Conservation (phyloP, 1,284 basidiomycete species). For the Termitomyces sp. region DNA sequence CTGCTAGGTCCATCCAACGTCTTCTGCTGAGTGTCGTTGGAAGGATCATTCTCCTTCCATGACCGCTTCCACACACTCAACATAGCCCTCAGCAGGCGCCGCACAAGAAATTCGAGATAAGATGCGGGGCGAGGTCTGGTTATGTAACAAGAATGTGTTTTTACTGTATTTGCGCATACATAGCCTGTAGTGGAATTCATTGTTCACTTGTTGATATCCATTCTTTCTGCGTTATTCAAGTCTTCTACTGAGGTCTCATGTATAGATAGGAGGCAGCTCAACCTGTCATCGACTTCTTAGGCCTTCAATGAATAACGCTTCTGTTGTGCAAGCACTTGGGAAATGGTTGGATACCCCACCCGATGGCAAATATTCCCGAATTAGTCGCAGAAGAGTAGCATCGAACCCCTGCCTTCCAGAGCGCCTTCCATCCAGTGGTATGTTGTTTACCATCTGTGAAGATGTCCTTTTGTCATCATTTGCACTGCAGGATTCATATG, state of each 20-base stretch:
- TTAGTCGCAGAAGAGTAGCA: slow-evolving; percentile 32
- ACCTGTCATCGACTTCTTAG: slow-evolving; percentile 5
- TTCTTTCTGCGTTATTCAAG: neutral
- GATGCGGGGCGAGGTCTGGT: neutral
- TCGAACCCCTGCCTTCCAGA: slow-evolving; percentile 59
- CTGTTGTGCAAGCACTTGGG: slow-evolving; percentile 39
- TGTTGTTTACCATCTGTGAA: slow-evolving; percentile 21
- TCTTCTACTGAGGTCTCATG: slow-evolving; percentile 9
- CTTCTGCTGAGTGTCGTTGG: slow-evolving; percentile 22
- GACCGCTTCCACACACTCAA: slow-evolving; percentile 51
- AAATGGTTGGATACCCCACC: slow-evolving; percentile 27
- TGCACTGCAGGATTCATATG: slow-evolving; percentile 53
- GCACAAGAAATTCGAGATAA: neutral
- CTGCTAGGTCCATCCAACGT: slow-evolving; percentile 29
- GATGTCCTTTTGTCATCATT: slow-evolving; percentile 11
- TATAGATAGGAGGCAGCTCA: slow-evolving; percentile 12
- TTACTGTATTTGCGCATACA: too few species aligned
- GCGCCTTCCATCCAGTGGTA: slow-evolving; percentile 63
- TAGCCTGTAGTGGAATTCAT: neutral
- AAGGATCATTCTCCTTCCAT: slow-evolving; percentile 36
- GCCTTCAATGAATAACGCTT: slow-evolving; percentile 49
- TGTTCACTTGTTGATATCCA: neutral
- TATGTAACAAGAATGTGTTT: neutral
- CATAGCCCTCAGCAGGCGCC: slow-evolving; percentile 32
- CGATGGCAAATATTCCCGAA: slow-evolving; percentile 14